Percentiles rank a stretch among this genome's conserved stretches.
These are phyloP conservation scores for Nakazawaea siamensis DNA, from an alignment of 805 yeast species.

Conservation along the genomic window DNA sequence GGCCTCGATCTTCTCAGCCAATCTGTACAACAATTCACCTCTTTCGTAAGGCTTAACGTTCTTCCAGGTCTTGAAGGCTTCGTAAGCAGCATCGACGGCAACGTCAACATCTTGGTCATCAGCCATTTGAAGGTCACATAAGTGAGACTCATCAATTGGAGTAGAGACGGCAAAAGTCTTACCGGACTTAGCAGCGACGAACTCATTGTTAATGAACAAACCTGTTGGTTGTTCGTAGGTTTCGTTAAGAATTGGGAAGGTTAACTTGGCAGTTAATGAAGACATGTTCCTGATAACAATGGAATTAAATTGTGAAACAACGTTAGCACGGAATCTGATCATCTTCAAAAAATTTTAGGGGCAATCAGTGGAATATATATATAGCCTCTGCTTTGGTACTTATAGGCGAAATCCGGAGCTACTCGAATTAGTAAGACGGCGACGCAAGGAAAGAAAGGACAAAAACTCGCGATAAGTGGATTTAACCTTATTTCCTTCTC, in stretches of 20 bases:
- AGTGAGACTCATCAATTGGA: constrained; percentile 45
- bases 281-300: constrained; percentile 3
- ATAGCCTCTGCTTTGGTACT: no score
- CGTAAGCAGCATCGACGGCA: constrained; percentile 62
- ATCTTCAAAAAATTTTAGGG: no score
- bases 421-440: no score
- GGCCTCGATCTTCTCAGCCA: constrained; percentile 64
- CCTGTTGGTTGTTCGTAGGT: constrained; percentile 53
- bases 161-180: constrained; percentile 43
- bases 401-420: no score
- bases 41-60: constrained; percentile 49
- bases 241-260: constrained; percentile 25
- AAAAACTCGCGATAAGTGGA: no score
- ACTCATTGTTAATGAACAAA: constrained; percentile 50
- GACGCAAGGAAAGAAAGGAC: no score
- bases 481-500: neutral
- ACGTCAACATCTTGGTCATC: constrained; percentile 55
- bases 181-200: constrained; percentile 38
- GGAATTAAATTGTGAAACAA: no score
- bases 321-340: no score
- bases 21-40: constrained; percentile 41
- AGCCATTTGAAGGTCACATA: constrained; percentile 45
- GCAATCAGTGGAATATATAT: no score
- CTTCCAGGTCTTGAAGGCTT: constrained; percentile 58
- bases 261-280: constrained; percentile 18